phyloP scores from a whole-genome alignment of 2,329 filamentous ascomycete genomes.

The Stachybotrys chartarum region DNA sequence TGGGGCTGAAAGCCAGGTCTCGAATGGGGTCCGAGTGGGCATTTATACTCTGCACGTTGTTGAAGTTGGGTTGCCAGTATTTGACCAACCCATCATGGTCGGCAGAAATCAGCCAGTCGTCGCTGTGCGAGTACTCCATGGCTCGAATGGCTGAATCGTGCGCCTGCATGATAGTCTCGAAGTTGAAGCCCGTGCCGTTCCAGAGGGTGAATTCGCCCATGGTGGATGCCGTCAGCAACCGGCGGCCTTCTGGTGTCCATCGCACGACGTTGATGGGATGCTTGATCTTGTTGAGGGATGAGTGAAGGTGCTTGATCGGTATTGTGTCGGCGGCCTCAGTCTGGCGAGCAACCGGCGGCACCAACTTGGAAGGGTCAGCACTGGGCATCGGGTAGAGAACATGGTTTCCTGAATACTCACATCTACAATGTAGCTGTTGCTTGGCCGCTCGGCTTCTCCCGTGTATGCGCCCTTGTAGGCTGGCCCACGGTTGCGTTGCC shows the following conservation, averaged over 20 bases:
- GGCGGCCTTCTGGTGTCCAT: constrained; percentile 93
- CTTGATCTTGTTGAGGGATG: constrained; percentile 97
- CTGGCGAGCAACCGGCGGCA: constrained; percentile 72
- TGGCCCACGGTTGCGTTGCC: constrained; percentile 69
- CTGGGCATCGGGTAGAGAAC: constrained; percentile 6
- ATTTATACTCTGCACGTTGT: constrained; percentile 92
- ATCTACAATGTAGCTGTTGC: constrained; percentile 83
- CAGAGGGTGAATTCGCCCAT: constrained; percentile 97
- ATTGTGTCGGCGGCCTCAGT: constrained; percentile 77
- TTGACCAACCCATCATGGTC: constrained; percentile 95
- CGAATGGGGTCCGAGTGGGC: constrained; percentile 86
- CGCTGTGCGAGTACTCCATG: constrained; percentile 83
- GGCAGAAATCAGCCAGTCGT: constrained; percentile 94
- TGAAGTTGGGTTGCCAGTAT: constrained; percentile 99
- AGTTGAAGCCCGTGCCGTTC: constrained; percentile 99
- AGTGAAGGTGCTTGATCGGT: constrained; percentile 91
- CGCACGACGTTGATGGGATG: constrained; percentile 94
- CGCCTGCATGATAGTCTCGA: constrained; percentile 98
- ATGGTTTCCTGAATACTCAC: constrained; percentile 38
- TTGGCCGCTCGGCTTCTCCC: constrained; percentile 77
- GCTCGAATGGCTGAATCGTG: constrained; percentile 84
- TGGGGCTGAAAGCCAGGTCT: constrained; percentile 88
- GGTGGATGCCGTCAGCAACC: constrained; percentile 85
- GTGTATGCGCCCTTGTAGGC: constrained; percentile 64
- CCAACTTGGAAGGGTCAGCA: constrained; percentile 52